Conservation (phyloP, 306 rosid species). For the Nissolia schottii region DNA sequence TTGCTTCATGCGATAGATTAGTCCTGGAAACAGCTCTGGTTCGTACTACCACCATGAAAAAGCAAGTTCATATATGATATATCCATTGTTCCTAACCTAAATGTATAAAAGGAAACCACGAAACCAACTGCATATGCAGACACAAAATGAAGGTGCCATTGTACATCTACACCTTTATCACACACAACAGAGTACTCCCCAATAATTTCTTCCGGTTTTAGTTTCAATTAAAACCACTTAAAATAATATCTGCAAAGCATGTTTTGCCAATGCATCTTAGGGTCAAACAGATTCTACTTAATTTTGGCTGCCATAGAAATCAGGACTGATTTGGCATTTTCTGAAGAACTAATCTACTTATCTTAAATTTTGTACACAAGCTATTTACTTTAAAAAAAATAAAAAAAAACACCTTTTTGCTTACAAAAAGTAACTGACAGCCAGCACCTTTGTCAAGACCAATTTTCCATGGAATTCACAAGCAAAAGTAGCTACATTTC, state of each 20-base stretch:
- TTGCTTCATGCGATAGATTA: constrained; percentile 94
- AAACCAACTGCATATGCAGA: neutral
- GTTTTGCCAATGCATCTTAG: neutral
- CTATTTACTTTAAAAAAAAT: too few relatives aligned
- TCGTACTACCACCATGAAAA: constrained; percentile 57
- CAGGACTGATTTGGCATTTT: neutral
- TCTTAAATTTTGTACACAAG: too few relatives aligned
- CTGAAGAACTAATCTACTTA: too few relatives aligned
- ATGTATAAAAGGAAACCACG: neutral
- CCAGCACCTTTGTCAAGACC: neutral
- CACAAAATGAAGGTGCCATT: neutral
- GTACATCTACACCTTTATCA: neutral
- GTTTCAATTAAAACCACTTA: neutral
- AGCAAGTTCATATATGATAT: constrained; percentile 4
- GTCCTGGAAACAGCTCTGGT: constrained; percentile 95
- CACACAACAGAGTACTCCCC: neutral
- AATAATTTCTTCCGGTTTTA: neutral
- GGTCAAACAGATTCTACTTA: neutral
- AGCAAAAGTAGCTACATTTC: neutral
- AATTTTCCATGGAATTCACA: neutral
- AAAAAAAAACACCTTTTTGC: too few relatives aligned
- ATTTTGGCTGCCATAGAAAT: neutral
- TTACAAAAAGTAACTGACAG: too few relatives aligned
- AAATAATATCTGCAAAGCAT: neutral
- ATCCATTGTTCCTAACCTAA: neutral